These are phyloP conservation scores for Ambrosia artemisiifolia DNA, from an alignment of 129 eudicot species.

Conservation along the genomic window DNA sequence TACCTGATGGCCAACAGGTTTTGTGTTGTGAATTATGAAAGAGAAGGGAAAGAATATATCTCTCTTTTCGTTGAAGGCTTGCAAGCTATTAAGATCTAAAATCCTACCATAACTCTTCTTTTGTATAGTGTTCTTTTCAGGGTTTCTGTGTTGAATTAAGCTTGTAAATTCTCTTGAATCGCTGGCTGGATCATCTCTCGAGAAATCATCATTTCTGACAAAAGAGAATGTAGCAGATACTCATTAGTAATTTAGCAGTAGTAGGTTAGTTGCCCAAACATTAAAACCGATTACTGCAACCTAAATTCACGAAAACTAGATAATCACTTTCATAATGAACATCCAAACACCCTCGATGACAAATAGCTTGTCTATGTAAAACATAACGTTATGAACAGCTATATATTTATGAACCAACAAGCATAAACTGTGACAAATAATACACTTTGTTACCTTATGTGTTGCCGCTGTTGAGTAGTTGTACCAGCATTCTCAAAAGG, in stretches of 20 bases:
- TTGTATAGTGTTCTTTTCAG: conserved; percentile 31
- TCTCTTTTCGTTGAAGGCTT: conserved; percentile 73
- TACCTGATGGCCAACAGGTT: conserved; percentile 97
- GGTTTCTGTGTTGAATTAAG: conserved; percentile 34
- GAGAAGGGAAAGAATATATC: conserved; percentile 71
- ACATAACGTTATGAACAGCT: background rate
- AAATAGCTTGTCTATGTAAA: background rate
- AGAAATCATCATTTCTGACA: conserved; percentile 23
- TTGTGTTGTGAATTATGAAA: conserved; percentile 79
- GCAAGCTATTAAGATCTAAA: conserved; percentile 61
- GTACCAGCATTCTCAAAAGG: conserved; percentile 41
- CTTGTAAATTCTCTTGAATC: conserved; percentile 32
- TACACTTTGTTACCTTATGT: conserved; percentile 44
- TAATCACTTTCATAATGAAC: background rate
- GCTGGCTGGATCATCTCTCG: conserved; percentile 30
- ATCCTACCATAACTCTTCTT: conserved; percentile 57
- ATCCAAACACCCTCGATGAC: background rate
- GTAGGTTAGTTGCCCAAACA: background rate
- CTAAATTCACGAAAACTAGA: background rate
- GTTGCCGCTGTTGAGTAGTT: conserved; percentile 36
- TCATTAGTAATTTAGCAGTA: background rate
- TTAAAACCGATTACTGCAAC: background rate
- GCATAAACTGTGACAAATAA: background rate
- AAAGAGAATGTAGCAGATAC: background rate
- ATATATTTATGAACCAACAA: conserved; percentile 1